A percentile compares a stretch with the other conserved stretches of the same genome.
These are phyloP conservation scores for Wickerhamiella infanticola DNA, from an alignment of 1,139 yeast genomes.

Conservation along the genomic window DNA sequence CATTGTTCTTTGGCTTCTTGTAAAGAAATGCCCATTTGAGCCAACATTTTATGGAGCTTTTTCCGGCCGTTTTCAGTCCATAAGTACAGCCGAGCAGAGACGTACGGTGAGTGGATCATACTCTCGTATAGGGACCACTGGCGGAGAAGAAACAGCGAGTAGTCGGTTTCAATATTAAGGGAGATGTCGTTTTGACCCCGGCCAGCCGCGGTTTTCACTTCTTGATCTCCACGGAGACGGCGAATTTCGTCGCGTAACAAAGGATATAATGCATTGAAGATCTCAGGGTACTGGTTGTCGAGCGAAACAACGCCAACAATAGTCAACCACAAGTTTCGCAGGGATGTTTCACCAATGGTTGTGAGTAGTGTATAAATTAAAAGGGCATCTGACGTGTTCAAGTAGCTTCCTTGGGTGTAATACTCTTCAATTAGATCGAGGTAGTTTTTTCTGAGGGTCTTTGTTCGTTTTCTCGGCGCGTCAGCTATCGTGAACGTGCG, in stretches of 20 bases:
- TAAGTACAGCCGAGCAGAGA: constrained; percentile 68
- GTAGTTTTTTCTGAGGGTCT: constrained; percentile 24
- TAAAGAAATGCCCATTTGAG: constrained; percentile 88
- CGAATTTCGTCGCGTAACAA: constrained; percentile 69
- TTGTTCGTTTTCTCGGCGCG: constrained; percentile 1
- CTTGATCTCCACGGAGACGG: constrained; percentile 30
- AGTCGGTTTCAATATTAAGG: constrained; percentile 63
- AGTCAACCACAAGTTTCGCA: constrained; percentile 69
- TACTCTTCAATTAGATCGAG: constrained; percentile 50
- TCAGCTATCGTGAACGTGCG: neutral
- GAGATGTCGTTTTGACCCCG: constrained; percentile 45
- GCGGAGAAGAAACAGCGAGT: constrained; percentile 68
- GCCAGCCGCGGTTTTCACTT: constrained; percentile 24
- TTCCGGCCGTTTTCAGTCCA: constrained; percentile 92
- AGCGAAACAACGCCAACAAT: constrained; percentile 79
- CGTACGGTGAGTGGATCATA: constrained; percentile 76
- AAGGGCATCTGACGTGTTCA: constrained; percentile 60
- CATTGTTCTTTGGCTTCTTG: constrained; percentile 83
- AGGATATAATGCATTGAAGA: constrained; percentile 60
- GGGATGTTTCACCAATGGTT: constrained; percentile 58
- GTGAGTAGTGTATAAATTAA: constrained; percentile 70
- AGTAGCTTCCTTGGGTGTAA: constrained; percentile 69
- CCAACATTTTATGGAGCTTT: constrained; percentile 76
- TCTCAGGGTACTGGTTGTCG: constrained; percentile 58
- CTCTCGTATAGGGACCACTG: constrained; percentile 92